Base-by-base conservation (phyloP, 441 rosid genomes). In the Populus hybrid region DNA sequence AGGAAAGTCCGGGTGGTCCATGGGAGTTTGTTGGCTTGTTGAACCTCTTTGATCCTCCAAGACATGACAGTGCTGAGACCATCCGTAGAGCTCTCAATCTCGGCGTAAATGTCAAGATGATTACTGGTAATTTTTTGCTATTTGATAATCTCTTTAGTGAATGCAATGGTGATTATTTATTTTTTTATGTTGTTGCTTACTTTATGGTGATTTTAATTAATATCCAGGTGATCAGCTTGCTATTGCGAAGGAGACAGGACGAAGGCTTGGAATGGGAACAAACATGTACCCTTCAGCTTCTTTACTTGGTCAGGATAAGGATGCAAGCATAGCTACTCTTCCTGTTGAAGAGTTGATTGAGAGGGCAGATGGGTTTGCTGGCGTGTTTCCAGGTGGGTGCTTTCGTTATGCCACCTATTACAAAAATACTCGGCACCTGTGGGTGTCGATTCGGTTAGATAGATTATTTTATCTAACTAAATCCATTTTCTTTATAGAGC, bases 191-290 rank as follows among this genome's bases (percentile, higher is more conserved):
- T 50, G 67, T 64, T 56, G 61, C 80, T 81, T 7, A 74, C 72
- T 74, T 42, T n/a, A 7, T 2, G 9, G 18, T 16, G 21, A 53
- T 33, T 50, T 45, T 61, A 20, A 45, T 70, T n/a, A n/a, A n/a
- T n/a, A 21, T 74, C 77, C 75, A 86, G 95, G 97, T 78, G 99
- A 95, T 83, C 99, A 95, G 76, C 94, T 95, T 79, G 99, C 99
- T 74, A 95, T 95, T 77, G 99, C 89, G 76, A 95, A 95, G 88
- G 99, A 95, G 83, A 95, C 99, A 3, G 98, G 99, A 64, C 90
- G 98, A 69, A 89, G 99, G 75, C 97, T 95, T 66, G 99, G 99
- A 80, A 95, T 95, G 99, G 99, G 99, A 87, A 91, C 98, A 73
- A 95, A 95, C 88, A 95, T 95, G 99, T 94, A 95, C 82, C 99